Evolutionary conservation across 345 rosid species (phyloP).

Genomic region (Rhodamnia rubescens): DNA sequence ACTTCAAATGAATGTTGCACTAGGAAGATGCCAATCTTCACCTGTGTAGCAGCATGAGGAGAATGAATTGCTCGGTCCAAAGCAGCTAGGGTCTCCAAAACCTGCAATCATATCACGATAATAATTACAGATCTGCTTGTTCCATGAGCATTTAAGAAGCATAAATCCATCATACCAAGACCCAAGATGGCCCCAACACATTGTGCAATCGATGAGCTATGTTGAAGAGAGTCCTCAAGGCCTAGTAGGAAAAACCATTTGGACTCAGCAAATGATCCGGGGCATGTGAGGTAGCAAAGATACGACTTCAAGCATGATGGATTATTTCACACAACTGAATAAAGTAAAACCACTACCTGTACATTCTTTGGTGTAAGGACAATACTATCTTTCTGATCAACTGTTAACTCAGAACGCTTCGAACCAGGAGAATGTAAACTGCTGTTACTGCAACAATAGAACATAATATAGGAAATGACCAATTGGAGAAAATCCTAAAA

Average conservation of each 20-base stretch:
- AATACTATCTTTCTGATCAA: constrained; percentile 66
- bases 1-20: not conserved
- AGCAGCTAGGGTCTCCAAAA: constrained; percentile 90
- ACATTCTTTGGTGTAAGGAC: constrained; percentile 94
- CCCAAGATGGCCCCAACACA: constrained; percentile 99
- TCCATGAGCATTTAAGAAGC: not conserved
- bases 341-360: constrained; percentile 41
- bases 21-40: constrained; percentile 12
- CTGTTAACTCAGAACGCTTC: constrained; percentile 58
- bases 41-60: constrained; percentile 96
- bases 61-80: constrained; percentile 90
- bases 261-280: not conserved
- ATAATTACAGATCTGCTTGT: not conserved
- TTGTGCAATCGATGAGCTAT: constrained; percentile 88
- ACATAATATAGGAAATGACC: not conserved
- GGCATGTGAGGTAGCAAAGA: not conserved
- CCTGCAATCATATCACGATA: constrained; percentile 32
- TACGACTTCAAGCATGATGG: not conserved
- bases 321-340: not conserved
- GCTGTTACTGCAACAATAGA: constrained; percentile 41
- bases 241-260: constrained; percentile 44
- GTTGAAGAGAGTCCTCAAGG: constrained; percentile 93
- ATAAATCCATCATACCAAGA: constrained; percentile 52
- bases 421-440: constrained; percentile 63
- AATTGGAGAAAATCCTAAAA: not conserved